These are phyloP conservation scores for Pisolithus microcarpus DNA, from an alignment of 768 basidiomycete genomes.

Conservation along the genomic window DNA sequence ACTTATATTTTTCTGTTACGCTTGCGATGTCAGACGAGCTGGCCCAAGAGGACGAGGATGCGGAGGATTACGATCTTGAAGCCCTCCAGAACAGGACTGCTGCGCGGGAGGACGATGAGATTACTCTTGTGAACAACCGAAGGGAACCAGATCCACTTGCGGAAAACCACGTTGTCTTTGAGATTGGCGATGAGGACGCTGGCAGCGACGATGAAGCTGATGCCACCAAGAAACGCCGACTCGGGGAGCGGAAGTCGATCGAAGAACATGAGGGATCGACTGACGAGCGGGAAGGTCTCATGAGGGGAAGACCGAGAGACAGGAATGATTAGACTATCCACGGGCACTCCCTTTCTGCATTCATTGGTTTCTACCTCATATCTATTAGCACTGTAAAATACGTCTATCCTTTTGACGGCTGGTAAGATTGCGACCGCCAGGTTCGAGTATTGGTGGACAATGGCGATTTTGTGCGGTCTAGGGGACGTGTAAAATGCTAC, in stretches of 20 bases:
- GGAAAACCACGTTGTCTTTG: constrained; percentile 78
- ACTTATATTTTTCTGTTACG: constrained; percentile 37
- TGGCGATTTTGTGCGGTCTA: too few relatives aligned
- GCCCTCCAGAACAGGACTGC: constrained; percentile 53
- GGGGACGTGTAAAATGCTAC: too few relatives aligned
- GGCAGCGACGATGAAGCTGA: constrained; percentile 60
- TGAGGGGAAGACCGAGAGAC: constrained; percentile 35
- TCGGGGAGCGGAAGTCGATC: constrained; percentile 32
- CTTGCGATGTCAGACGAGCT: constrained; percentile 96
- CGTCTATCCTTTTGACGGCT: constrained; percentile 13
- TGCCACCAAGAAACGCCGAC: constrained; percentile 42
- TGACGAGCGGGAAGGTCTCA: constrained; percentile 63
- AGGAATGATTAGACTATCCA: constrained; percentile 26
- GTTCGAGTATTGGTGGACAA: too few relatives aligned
- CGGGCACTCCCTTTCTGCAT: constrained; percentile 5
- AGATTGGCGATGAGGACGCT: constrained; percentile 81
- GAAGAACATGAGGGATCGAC: constrained; percentile 41
- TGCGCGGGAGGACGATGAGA: constrained; percentile 53
- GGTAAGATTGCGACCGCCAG: too few relatives aligned
- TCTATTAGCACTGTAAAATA: constrained; percentile 30
- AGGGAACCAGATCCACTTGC: constrained; percentile 42
- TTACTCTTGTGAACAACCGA: constrained; percentile 61
- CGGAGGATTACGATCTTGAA: constrained; percentile 87
- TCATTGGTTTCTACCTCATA: background rate
- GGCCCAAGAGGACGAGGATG: constrained; percentile 90